Conservation (phyloP, 768 basidiomycete species). For the Collybiopsis confluens region DNA sequence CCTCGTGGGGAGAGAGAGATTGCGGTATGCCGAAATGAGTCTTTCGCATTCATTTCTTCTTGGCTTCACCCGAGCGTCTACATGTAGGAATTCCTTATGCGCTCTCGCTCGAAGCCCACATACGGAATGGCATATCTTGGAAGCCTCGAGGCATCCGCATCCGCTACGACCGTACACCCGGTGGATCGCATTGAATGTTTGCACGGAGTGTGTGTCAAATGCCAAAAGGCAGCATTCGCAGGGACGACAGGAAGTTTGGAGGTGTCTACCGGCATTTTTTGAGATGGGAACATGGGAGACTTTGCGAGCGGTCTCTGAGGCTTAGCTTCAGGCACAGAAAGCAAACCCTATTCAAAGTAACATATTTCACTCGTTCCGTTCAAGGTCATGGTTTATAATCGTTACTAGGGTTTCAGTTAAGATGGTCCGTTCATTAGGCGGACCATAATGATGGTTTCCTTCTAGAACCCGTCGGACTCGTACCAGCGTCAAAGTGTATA, state of each 20-base stretch:
- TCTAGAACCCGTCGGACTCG: too few species aligned
- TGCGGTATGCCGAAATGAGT: conserved; percentile 36
- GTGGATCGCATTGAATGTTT: conserved; percentile 18
- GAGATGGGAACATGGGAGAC: conserved; percentile 16
- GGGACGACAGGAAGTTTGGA: conserved; percentile 20
- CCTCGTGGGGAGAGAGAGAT: conserved; percentile 36
- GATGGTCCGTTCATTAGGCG: too few species aligned
- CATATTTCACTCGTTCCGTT: too few species aligned
- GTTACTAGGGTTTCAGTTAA: too few species aligned
- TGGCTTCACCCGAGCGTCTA: conserved; percentile 29
- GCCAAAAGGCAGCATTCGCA: conserved; percentile 17
- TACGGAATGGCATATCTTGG: conserved; percentile 40
- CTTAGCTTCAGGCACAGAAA: neutral
- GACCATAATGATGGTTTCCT: too few species aligned
- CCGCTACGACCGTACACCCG: conserved; percentile 15
- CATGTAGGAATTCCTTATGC: conserved; percentile 28
- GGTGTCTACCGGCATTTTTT: conserved; percentile 18
- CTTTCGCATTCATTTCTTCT: conserved; percentile 38
- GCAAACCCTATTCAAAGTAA: too few species aligned
- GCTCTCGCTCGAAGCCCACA: conserved; percentile 32
- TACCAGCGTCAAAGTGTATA: too few species aligned
- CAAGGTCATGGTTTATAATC: too few species aligned
- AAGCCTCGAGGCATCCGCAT: conserved; percentile 27
- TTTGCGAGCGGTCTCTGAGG: conserved; percentile 1
- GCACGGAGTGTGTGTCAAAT: conserved; percentile 14